Conservation (phyloP, 2,329 filamentous ascomycete species). For the Thelonectria olida region DNA sequence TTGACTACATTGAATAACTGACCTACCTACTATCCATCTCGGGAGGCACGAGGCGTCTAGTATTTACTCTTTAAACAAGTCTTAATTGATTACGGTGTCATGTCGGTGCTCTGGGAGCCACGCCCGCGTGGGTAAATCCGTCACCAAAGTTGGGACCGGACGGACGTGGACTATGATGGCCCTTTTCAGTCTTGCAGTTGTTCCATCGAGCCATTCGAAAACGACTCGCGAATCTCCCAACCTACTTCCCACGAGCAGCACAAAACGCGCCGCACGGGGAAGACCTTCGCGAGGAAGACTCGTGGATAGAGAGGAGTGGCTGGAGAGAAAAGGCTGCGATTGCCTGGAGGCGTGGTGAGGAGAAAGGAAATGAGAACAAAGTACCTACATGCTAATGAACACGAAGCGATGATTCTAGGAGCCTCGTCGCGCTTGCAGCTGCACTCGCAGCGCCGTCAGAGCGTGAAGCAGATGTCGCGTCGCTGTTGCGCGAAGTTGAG, state of each 20-base stretch:
- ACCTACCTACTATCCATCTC: too few species aligned
- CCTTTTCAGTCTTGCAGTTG: conserved; percentile 56
- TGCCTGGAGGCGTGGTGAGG: neutral
- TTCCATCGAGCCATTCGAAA: conserved; percentile 23
- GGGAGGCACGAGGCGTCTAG: too few species aligned
- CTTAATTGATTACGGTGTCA: conserved; percentile 21
- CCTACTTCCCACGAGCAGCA: conserved; percentile 46
- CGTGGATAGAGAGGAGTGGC: conserved; percentile 45
- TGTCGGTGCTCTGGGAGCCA: conserved; percentile 63
- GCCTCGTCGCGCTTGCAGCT: neutral
- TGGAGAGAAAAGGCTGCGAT: conserved; percentile 42
- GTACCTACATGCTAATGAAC: conserved; percentile 14
- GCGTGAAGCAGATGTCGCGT: neutral
- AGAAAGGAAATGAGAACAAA: neutral
- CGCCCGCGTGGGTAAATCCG: conserved; percentile 52
- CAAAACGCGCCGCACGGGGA: conserved; percentile 49
- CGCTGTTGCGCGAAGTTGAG: neutral
- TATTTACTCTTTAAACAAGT: too few species aligned
- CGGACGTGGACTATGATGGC: conserved; percentile 65
- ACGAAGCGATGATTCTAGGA: neutral
- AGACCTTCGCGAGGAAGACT: conserved; percentile 48
- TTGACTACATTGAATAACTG: too few species aligned
- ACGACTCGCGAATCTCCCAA: conserved; percentile 38
- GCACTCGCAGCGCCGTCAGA: neutral
- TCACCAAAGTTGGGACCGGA: conserved; percentile 39